Percentiles rank a stretch among this genome's conserved stretches.
Conservation (phyloP, 2,329 filamentous ascomycete genomes). For the Akanthomyces lecanii region DNA sequence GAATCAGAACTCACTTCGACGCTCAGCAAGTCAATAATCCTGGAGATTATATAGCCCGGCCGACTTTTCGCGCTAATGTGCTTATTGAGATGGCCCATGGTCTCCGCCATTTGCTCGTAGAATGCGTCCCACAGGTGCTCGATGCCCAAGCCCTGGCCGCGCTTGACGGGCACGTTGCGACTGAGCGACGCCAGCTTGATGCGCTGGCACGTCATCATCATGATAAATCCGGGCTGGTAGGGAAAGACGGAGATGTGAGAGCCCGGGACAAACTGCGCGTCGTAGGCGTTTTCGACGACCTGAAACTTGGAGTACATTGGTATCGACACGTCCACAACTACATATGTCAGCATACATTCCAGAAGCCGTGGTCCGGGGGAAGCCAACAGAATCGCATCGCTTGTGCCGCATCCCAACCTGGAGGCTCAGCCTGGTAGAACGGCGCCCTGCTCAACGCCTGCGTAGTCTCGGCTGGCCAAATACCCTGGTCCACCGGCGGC, state of each 20-base stretch:
- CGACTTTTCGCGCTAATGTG: neutral
- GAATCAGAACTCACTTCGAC: neutral
- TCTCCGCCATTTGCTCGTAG: neutral
- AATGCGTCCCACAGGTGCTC: slow-evolving; percentile 8
- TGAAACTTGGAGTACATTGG: slow-evolving; percentile 9
- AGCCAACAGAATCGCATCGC: slow-evolving; percentile 4
- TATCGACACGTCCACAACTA: neutral
- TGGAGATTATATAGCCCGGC: neutral
- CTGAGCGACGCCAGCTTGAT: slow-evolving; percentile 8
- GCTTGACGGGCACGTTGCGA: neutral
- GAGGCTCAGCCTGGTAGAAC: neutral
- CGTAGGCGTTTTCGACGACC: slow-evolving; percentile 7
- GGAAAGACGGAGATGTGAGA: slow-evolving; percentile 6
- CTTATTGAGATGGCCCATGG: neutral
- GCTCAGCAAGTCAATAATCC: slow-evolving; percentile 7
- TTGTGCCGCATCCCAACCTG: neutral
- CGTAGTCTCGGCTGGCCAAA: neutral
- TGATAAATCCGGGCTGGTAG: slow-evolving; percentile 4
- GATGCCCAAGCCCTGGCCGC: slow-evolving; percentile 6
- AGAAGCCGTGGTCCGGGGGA: neutral
- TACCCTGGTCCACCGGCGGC: neutral
- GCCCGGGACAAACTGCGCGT: neutral
- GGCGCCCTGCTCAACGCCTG: neutral
- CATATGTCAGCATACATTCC: neutral
- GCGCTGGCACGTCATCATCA: slow-evolving; percentile 7